Base-by-base conservation (phyloP, 164 flowering plant genomes). In the Vitis riparia region DNA sequence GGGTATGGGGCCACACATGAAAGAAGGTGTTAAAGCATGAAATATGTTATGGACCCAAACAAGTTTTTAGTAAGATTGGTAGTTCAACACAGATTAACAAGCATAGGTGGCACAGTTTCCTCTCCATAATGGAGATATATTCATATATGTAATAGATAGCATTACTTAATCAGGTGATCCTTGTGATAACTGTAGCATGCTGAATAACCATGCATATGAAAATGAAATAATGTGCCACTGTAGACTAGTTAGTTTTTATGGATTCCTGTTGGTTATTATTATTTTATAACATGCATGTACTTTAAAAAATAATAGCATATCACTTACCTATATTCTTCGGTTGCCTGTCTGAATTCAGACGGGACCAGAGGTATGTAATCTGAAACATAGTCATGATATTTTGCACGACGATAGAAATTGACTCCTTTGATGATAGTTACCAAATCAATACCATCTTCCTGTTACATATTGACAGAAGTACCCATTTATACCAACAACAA, bases 381-480 rank as follows among this genome's bases (percentile, higher is more conserved):
- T 15, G 75, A 63, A 13, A 87, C 84, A 70, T 73, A 81, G 72
- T 91, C 85, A 9, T 5, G 68, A 11, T 55, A 8, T 52, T 70
- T 81, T 15, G 79, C 67, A 67, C 89, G 91, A 27, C 97, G 97
- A 68, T 89, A 91, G 60, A 81, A 75, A 70, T 75, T 10, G 59
- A 86, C 71, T 67, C 80, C 85, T 75, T 85, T 91, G 63, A 89
- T 80, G 49, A 79, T 64, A 11, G 87, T 77, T 29, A 84, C 78
- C 81, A 91, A 78, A 77, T 87, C 82, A 73, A 88, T 8, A 59
- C 76, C 87, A 75, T 79, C 82, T 69, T 89, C 94, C 90, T 90
- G 86, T 61, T 44, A 71, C 63, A 75, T 23, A 52, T 52, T 30
- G n/a, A 63, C 30, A 59, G 37, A 70, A 63, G 9, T 48, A 68